These are phyloP conservation scores for Maudiozyma saulgeensis DNA, from an alignment of 805 yeast genomes.

Conservation along the genomic window DNA sequence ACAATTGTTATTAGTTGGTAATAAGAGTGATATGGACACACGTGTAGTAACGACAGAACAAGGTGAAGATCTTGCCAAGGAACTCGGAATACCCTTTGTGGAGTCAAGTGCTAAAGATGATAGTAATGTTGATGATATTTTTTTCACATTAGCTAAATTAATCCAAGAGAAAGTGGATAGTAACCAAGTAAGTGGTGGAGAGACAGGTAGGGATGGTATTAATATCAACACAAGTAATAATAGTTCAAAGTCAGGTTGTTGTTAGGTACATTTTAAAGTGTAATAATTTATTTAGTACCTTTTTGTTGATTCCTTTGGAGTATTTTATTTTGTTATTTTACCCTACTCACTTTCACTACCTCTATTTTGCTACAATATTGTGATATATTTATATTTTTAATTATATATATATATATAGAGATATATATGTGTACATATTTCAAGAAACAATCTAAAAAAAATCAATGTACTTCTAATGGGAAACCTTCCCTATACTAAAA, in stretches of 20 bases:
- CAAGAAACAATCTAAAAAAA: not conserved
- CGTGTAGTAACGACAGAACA: constrained; percentile 84
- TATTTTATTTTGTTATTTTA: not conserved
- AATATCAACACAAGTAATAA: constrained; percentile 19
- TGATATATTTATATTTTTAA: not conserved
- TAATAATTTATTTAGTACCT: too few relatives aligned
- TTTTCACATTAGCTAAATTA: constrained; percentile 75
- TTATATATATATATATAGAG: not conserved
- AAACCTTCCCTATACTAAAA: too few relatives aligned
- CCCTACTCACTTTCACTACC: not conserved
- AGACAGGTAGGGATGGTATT: constrained; percentile 38
- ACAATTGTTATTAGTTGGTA: constrained; percentile 89
- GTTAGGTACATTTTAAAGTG: constrained; percentile 26
- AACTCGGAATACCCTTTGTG: constrained; percentile 78
- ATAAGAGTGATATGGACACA: constrained; percentile 82
- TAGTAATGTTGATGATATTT: constrained; percentile 81
- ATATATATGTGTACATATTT: not conserved
- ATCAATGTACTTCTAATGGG: too few relatives aligned
- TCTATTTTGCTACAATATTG: not conserved
- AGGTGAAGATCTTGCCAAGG: constrained; percentile 80
- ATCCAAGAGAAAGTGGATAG: constrained; percentile 66
- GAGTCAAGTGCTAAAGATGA: constrained; percentile 95
- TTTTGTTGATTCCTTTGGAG: too few relatives aligned
- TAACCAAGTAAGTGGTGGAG: constrained; percentile 37
- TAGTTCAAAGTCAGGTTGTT: constrained; percentile 39